Percentiles rank a stretch among this genome's conserved stretches.
phyloP scores from a whole-genome alignment of 768 basidiomycete genomes.

The Rhizopogon salebrosus region DNA sequence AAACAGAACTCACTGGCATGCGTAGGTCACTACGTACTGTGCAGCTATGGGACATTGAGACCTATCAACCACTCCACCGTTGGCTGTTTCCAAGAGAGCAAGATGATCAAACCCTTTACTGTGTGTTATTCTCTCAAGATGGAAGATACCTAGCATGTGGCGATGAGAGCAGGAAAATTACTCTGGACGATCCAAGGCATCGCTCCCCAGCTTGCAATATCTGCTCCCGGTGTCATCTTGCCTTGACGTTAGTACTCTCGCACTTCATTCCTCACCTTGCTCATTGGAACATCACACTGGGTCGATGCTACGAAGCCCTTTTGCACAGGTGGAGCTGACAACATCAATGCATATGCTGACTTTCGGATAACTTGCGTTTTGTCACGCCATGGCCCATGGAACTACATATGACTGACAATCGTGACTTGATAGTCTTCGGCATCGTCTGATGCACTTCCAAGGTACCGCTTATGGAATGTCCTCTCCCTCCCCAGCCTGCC shows the following conservation, averaged over 20 bases:
- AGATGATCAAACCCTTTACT: not conserved
- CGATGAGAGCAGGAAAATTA: not conserved
- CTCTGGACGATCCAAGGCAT: not conserved
- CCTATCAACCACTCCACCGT: not conserved
- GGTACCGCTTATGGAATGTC: not conserved
- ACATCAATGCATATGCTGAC: not conserved
- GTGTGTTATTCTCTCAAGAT: not conserved
- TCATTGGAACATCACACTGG: not conserved
- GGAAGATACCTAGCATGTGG: not conserved
- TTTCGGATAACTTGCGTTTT: too few relatives aligned
- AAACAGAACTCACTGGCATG: not conserved
- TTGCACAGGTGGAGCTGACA: not conserved
- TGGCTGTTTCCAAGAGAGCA: too few relatives aligned
- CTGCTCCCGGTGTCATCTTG: not conserved
- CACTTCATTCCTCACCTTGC: not conserved
- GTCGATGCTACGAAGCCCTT: not conserved
- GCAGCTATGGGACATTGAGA: not conserved
- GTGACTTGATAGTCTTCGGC: not conserved
- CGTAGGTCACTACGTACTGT: not conserved
- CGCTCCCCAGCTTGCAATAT: not conserved
- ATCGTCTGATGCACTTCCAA: not conserved
- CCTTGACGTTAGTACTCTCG: not conserved
- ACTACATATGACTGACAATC: too few relatives aligned
- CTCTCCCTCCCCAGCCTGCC: not conserved
- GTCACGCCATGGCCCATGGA: too few relatives aligned